phyloP scores from a whole-genome alignment of 305 asterid genomes.

The Rubia tinctorum region DNA sequence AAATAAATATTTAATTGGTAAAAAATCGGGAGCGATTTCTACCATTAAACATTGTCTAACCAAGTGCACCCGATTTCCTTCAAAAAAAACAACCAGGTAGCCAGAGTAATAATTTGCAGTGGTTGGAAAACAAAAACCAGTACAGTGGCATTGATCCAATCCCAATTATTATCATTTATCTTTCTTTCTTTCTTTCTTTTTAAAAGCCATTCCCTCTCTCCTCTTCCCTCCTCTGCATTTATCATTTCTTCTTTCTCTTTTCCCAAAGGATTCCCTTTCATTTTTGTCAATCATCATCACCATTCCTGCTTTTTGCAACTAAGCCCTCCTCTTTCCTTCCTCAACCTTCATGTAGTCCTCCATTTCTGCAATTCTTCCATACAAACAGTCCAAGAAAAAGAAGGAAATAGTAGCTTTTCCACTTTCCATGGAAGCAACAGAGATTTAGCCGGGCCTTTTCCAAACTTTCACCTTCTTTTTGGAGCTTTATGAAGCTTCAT shows the following conservation, averaged over 20 bases:
- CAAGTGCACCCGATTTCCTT: background rate
- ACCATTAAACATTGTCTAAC: too few species aligned
- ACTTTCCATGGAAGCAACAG: conserved; percentile 60
- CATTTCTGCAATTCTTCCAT: background rate
- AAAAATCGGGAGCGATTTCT: too few species aligned
- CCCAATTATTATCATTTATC: background rate
- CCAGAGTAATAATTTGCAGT: background rate
- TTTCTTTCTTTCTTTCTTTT: background rate
- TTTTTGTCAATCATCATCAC: background rate
- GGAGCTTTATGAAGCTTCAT: background rate
- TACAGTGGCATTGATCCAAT: background rate
- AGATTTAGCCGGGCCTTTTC: conserved; percentile 38
- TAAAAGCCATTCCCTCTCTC: background rate
- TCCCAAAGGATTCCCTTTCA: background rate
- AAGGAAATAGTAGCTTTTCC: conserved; percentile 10
- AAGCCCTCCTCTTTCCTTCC: too few species aligned
- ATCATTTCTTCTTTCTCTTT: background rate
- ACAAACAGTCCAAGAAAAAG: background rate
- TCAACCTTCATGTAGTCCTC: too few species aligned
- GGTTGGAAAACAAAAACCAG: background rate
- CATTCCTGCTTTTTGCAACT: background rate
- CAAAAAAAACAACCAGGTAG: background rate
- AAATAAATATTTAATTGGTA: too few species aligned
- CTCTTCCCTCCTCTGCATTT: background rate
- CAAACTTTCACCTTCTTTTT: conserved; percentile 7